phyloP scores from a whole-genome alignment of 257 asterid genomes.

The Solanum clarkiae region DNA sequence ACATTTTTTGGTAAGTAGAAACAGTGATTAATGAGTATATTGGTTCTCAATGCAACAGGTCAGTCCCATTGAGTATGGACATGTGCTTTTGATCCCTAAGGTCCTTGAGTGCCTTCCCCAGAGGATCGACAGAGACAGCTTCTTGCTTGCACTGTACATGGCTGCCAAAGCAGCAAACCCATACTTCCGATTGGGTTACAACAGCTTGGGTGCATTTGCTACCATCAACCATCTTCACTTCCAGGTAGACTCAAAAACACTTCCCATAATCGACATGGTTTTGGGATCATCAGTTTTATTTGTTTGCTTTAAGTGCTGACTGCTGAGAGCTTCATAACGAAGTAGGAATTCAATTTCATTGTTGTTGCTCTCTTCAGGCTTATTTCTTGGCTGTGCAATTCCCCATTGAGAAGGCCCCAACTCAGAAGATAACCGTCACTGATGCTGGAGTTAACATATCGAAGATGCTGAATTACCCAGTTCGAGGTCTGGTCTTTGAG shows the following conservation, averaged over 20 bases:
- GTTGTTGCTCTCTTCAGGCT: constrained; percentile 16
- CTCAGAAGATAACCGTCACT: constrained; percentile 43
- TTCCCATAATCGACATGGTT: not conserved
- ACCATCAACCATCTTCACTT: constrained; percentile 97
- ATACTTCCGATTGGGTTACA: constrained; percentile 88
- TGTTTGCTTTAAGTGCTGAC: not conserved
- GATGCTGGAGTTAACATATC: constrained; percentile 50
- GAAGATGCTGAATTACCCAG: constrained; percentile 65
- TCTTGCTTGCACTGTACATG: constrained; percentile 77
- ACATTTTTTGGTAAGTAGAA: not conserved
- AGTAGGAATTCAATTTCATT: not conserved
- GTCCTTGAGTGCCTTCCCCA: constrained; percentile 81
- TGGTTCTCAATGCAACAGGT: constrained; percentile 45
- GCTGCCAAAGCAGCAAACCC: constrained; percentile 83
- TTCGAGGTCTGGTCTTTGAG: constrained; percentile 67
- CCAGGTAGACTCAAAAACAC: constrained; percentile 21
- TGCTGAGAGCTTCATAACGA: not conserved
- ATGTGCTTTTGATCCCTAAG: constrained; percentile 79
- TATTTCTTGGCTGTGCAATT: constrained; percentile 52
- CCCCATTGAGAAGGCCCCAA: constrained; percentile 58
- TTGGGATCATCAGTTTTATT: not conserved
- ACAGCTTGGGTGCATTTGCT: constrained; percentile 97
- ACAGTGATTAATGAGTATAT: not conserved
- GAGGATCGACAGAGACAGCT: constrained; percentile 68
- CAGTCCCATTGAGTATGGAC: constrained; percentile 95